Evolutionary conservation across 2,329 filamentous ascomycete genomes (phyloP).

Genomic region (Colletotrichum chlorophyti): DNA sequence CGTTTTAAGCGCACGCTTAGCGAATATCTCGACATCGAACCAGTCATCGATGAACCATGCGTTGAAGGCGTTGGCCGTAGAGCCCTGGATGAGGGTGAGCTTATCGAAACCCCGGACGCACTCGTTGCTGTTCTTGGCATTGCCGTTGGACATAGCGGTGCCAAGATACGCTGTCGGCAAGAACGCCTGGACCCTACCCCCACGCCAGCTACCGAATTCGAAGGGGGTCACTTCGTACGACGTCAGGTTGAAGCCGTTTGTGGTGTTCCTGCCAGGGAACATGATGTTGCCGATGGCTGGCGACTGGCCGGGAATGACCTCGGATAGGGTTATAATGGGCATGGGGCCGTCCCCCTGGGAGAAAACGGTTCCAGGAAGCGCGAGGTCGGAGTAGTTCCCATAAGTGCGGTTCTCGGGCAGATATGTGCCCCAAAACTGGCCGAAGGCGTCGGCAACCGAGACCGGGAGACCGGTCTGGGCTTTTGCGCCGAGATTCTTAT

Average conservation of each 20-base stretch:
- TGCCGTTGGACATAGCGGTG: conserved; percentile 36
- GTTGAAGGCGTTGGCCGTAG: conserved; percentile 36
- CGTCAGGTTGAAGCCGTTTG: conserved; percentile 37
- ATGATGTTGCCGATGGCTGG: conserved; percentile 35
- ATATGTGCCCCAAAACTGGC: conserved; percentile 36
- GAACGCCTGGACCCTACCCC: conserved; percentile 37
- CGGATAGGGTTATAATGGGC: conserved; percentile 36
- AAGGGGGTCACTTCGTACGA: conserved; percentile 41
- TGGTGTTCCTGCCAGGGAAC: conserved; percentile 35
- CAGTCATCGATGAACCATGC: conserved; percentile 36
- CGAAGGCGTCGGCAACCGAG: conserved; percentile 35
- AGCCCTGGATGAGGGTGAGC: conserved; percentile 38
- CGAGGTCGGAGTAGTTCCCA: conserved; percentile 35
- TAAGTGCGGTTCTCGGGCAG: conserved; percentile 28
- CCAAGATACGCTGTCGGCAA: conserved; percentile 37
- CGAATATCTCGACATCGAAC: conserved; percentile 34
- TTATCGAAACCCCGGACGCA: conserved; percentile 41
- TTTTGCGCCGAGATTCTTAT: conserved; percentile 33
- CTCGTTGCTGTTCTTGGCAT: conserved; percentile 32
- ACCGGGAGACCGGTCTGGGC: conserved; percentile 34
- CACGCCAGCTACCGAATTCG: conserved; percentile 41
- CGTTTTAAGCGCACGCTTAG: conserved; percentile 29
- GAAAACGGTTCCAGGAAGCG: conserved; percentile 28
- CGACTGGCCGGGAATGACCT: conserved; percentile 37
- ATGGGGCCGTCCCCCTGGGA: conserved; percentile 34